These are phyloP conservation scores for Adansonia grandidieri DNA, from an alignment of 441 rosid genomes.

Conservation along the genomic window DNA sequence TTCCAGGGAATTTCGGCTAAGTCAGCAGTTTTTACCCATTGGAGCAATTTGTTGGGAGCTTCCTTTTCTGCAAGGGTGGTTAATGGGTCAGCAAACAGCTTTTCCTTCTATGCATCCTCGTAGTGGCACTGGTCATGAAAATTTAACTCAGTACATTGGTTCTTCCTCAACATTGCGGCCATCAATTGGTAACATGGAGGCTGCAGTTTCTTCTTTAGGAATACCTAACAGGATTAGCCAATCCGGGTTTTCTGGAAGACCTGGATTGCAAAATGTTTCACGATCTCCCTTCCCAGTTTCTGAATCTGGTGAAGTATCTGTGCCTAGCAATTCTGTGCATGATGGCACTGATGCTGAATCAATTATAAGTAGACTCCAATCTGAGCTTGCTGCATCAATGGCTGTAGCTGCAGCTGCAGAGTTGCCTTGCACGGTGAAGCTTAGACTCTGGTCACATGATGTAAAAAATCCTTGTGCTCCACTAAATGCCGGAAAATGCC, in stretches of 20 bases:
- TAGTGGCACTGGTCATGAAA: constrained; percentile 45
- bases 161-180: constrained; percentile 45
- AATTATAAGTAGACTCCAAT: constrained; percentile 58
- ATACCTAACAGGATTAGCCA: constrained; percentile 50
- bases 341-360: constrained; percentile 54
- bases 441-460: constrained; percentile 80
- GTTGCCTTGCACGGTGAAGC: constrained; percentile 87
- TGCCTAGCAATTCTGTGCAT: constrained; percentile 32
- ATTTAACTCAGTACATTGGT: constrained; percentile 41
- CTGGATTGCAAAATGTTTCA: constrained; percentile 43
- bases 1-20: constrained; percentile 51
- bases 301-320: constrained; percentile 40
- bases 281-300: constrained; percentile 45
- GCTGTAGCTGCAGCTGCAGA: constrained; percentile 79
- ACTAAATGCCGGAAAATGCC: constrained; percentile 57
- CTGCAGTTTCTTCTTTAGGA: constrained; percentile 53
- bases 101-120: constrained; percentile 49
- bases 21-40: constrained; percentile 55
- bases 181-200: constrained; percentile 50
- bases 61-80: constrained; percentile 86
- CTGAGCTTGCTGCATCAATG: constrained; percentile 75
- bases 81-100: constrained; percentile 77
- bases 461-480: constrained; percentile 59
- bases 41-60: constrained; percentile 78
- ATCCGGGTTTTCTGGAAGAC: constrained; percentile 58